Base-by-base conservation (phyloP, 768 basidiomycete species). In the Gymnopilus junonius region DNA sequence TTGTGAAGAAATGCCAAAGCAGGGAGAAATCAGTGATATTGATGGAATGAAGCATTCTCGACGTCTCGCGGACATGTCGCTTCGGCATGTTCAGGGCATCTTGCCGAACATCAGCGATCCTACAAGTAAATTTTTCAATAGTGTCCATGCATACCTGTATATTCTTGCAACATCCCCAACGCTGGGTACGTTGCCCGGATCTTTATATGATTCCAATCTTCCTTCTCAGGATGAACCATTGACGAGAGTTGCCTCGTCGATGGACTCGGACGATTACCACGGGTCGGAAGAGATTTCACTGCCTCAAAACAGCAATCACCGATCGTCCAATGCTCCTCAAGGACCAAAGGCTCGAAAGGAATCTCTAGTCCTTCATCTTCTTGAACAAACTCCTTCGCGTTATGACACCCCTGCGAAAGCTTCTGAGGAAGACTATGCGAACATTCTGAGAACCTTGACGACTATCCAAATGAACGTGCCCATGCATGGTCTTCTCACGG, bases 81-180 rank as follows among this genome's bases (percentile, higher is more conserved):
- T 80, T 58, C 74, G 80, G 17, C 85, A 85, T 27, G 82, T 82
- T 54, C 74, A 83, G 59, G 83, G 78, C 32, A 67, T 82, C 8
- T 74, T 85, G 54, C 70, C 90, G 3, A 82, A 86, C 64, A 73
- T 79, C 0, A 87, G 88, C 15, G 91, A 90, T 70, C 73, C 80
- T 55, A 85, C 84, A 11, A 89, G 82, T 20, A 86, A 90, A 61
- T 92, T 95, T 65, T 82, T 95, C 32, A 86, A 94, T 67, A 90
- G 91, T 25, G 78, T 90, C 3, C 90, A 95, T 70, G 93, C 93
- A 2, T 92, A 94, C 71, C 68, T 89, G 8, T 97, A 90, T 70
- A 87, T 89, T 37, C 82, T 97, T 17, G 90, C 91, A 1, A 92
- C 90, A 15, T 85, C 92, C 0, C 81, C 88, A 0, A 81, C 83